Percentiles rank a stretch among this genome's conserved stretches.
These are phyloP conservation scores for Neostapfia colusana DNA, from an alignment of 176 grass and related monocot genomes.

Conservation along the genomic window DNA sequence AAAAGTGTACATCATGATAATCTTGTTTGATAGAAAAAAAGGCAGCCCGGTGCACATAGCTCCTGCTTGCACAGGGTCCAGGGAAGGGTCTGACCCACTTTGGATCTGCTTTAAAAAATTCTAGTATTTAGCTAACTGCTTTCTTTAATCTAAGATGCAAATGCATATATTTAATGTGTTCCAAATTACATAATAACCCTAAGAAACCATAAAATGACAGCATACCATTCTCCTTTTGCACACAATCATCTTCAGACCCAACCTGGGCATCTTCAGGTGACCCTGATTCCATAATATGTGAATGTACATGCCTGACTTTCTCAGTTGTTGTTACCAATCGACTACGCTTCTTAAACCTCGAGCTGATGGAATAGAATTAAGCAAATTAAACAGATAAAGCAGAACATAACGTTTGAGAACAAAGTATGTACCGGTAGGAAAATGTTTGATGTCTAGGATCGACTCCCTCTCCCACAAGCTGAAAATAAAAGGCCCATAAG, in stretches of 20 bases:
- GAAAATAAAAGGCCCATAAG: constrained; percentile 22
- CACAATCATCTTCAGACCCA: constrained; percentile 56
- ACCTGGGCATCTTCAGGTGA: constrained; percentile 71
- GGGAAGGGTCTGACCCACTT: too few species aligned
- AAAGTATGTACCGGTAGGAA: constrained; percentile 65
- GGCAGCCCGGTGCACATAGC: too few species aligned
- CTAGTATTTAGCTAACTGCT: not conserved
- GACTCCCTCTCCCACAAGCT: constrained; percentile 76
- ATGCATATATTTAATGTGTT: not conserved
- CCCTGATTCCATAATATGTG: constrained; percentile 73
- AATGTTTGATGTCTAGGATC: constrained; percentile 99
- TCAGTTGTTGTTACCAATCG: constrained; percentile 47
- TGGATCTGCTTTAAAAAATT: not conserved
- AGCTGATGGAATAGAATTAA: constrained; percentile 53
- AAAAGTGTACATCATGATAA: not conserved
- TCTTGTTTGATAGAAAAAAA: not conserved
- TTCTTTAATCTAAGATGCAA: not conserved
- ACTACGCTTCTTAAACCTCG: constrained; percentile 71
- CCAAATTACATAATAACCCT: constrained; percentile 8
- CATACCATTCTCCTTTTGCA: constrained; percentile 64
- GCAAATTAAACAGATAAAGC: constrained; percentile 18
- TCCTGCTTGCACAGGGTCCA: too few species aligned
- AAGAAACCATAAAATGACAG: constrained; percentile 43
- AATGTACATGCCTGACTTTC: constrained; percentile 73
- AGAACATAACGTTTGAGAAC: constrained; percentile 24